Percentiles rank a stretch among this genome's conserved stretches.
These are phyloP conservation scores for Dentipellis fragilis DNA, from an alignment of 768 basidiomycete species.

Conservation along the genomic window DNA sequence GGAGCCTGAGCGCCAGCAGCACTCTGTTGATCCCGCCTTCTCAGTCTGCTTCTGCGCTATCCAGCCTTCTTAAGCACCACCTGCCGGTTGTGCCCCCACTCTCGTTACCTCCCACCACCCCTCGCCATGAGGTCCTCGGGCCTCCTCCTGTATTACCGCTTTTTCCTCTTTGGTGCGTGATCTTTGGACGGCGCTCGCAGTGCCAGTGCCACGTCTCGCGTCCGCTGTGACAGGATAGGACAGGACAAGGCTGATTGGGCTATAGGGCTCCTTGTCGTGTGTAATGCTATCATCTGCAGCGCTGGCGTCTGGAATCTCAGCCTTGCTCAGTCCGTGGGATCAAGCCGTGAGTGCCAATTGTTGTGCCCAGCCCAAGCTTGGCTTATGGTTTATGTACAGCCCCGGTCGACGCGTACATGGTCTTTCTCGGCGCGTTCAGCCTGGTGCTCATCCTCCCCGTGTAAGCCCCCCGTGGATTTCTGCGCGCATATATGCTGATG, in stretches of 20 bases:
- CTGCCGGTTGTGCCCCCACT: neutral
- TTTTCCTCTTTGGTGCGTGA: constrained; percentile 1
- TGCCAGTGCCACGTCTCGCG: neutral
- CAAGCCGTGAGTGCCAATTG: neutral
- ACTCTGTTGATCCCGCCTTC: neutral
- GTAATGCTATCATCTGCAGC: constrained; percentile 14
- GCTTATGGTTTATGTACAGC: neutral
- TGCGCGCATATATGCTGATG: neutral
- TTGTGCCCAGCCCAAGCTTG: no score
- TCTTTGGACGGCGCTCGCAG: no score
- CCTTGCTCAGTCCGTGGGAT: neutral
- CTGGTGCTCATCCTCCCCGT: constrained; percentile 8
- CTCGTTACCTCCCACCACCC: neutral
- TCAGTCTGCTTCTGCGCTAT: neutral
- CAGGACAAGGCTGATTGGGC: neutral
- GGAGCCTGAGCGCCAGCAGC: no score
- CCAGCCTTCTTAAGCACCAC: neutral
- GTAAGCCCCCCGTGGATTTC: neutral
- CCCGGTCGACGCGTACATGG: constrained; percentile 9
- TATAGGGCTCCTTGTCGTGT: constrained; percentile 6
- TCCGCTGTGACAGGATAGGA: neutral
- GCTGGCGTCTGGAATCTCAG: constrained; percentile 12
- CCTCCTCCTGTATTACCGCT: neutral
- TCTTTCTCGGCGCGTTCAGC: constrained; percentile 13
- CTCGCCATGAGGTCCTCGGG: neutral